These are phyloP conservation scores for Ganoderma multipileum DNA, from an alignment of 1,284 basidiomycete genomes.

Conservation along the genomic window DNA sequence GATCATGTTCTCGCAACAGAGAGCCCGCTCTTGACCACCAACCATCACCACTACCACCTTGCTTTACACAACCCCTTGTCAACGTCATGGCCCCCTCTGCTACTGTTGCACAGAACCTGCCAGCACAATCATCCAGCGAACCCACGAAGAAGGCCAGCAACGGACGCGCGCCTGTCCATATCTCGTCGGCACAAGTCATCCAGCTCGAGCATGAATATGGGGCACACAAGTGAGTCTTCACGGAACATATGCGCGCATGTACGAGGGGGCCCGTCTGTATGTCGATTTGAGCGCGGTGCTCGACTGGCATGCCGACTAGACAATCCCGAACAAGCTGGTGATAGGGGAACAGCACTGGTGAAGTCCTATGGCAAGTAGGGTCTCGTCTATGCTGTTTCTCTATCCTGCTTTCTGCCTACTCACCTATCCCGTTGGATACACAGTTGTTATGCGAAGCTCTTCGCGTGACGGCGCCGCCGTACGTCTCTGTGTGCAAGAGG, in stretches of 20 bases:
- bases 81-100: constrained; percentile 28
- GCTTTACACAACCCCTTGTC: not conserved
- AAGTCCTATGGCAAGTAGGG: constrained; percentile 5
- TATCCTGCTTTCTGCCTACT: constrained; percentile 15
- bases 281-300: constrained; percentile 3
- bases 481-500: constrained; percentile 23
- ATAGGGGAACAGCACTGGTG: constrained; percentile 18
- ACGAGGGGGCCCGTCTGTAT: constrained; percentile 18
- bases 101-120: constrained; percentile 16
- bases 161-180: constrained; percentile 32
- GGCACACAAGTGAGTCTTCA: constrained; percentile 83
- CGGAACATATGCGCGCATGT: not conserved
- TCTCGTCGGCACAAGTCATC: constrained; percentile 76
- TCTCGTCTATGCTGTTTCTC: constrained; percentile 19
- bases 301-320: not conserved
- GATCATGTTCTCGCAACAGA: constrained; percentile 7
- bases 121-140: constrained; percentile 12
- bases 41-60: constrained; percentile 23
- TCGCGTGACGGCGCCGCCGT: constrained; percentile 20
- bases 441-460: constrained; percentile 12
- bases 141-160: constrained; percentile 25
- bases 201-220: constrained; percentile 84
- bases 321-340: not conserved
- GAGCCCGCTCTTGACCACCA: constrained; percentile 19
- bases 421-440: constrained; percentile 13